A percentile compares a stretch with the other conserved stretches of the same genome.
Evolutionary conservation across 345 rosid species (phyloP).

Genomic region (Eutrema yunnanense): DNA sequence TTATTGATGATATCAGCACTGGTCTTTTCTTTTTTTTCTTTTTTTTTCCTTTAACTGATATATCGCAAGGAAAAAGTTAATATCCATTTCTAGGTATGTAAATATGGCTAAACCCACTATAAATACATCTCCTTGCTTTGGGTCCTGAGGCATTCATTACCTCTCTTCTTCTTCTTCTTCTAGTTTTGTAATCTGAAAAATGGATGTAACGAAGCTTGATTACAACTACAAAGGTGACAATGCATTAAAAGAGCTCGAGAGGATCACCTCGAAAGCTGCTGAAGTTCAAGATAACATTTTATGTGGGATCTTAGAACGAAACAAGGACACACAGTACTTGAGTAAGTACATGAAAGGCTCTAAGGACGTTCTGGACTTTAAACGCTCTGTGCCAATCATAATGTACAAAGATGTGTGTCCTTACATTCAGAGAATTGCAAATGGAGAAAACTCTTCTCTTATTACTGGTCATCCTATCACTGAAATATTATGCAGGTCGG

Average conservation of each 20-base stretch:
- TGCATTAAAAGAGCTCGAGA: constrained; percentile 56
- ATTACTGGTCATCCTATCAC: constrained; percentile 69
- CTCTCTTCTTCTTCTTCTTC: constrained; percentile 1
- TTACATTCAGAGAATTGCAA: constrained; percentile 69
- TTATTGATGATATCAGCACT: constrained; percentile 22
- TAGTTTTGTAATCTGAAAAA: not conserved
- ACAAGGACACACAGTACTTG: constrained; percentile 61
- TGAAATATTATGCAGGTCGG: constrained; percentile 75
- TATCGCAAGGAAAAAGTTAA: constrained; percentile 4
- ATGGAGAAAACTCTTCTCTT: constrained; percentile 62
- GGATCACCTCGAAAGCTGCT: constrained; percentile 55
- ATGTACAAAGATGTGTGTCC: constrained; percentile 70
- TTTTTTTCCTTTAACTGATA: constrained; percentile 18
- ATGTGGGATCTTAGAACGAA: constrained; percentile 45
- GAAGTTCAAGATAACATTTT: constrained; percentile 56
- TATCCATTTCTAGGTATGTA: constrained; percentile 20
- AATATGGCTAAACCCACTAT: constrained; percentile 22
- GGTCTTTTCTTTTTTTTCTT: not conserved
- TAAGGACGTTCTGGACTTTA: constrained; percentile 43
- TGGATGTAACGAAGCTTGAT: constrained; percentile 19
- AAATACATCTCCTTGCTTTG: constrained; percentile 17
- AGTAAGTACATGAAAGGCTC: constrained; percentile 42
- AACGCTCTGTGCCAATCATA: constrained; percentile 62
- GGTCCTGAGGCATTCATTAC: constrained; percentile 16
- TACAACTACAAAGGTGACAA: constrained; percentile 18